These are phyloP conservation scores for Flaveria sonorensis DNA, from an alignment of 129 eudicot species.

Conservation along the genomic window DNA sequence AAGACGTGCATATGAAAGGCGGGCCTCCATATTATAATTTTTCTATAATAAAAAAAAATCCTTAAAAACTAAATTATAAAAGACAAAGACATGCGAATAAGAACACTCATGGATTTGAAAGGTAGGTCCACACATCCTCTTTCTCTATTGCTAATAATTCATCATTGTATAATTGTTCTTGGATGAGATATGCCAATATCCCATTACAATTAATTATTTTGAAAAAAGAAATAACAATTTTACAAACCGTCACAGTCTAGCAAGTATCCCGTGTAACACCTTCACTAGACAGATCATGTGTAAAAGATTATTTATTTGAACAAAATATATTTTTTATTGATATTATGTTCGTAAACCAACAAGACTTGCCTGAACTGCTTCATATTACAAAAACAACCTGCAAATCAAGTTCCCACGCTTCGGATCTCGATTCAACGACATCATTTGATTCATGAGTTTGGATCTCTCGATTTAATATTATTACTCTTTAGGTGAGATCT, in stretches of 20 bases:
- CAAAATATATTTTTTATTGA: background rate
- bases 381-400: background rate
- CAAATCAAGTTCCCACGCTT: background rate
- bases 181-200: background rate
- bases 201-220: too few species aligned
- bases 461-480: too few species aligned
- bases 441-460: background rate
- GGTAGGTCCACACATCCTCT: background rate
- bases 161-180: background rate
- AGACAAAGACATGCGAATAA: too few species aligned
- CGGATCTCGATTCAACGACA: background rate
- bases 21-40: too few species aligned
- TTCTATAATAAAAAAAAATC: too few species aligned
- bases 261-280: background rate
- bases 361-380: background rate
- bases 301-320: background rate
- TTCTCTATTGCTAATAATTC: background rate
- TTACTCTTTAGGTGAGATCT: too few species aligned
- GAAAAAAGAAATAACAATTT: background rate
- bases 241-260: background rate
- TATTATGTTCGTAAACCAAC: background rate
- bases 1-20: too few species aligned
- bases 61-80: too few species aligned
- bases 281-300: constrained; percentile 3
- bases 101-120: background rate